A percentile compares a stretch with the other conserved stretches of the same genome.
Evolutionary conservation across 371 early-diverging fungal genomes (phyloP).

Genomic region (Rhizopus delemar): DNA sequence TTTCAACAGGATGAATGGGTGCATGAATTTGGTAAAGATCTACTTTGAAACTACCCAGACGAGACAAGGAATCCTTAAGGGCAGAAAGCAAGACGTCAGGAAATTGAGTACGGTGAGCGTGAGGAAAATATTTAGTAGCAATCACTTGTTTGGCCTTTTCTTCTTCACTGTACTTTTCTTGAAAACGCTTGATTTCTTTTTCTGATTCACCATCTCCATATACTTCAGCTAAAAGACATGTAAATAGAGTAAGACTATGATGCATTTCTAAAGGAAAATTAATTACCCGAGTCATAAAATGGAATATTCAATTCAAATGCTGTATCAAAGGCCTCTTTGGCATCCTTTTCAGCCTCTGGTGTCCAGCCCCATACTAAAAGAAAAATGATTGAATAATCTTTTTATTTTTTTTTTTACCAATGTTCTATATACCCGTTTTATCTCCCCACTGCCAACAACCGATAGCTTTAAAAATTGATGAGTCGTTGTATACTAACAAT

Average conservation of each 20-base stretch:
- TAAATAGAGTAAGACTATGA: background rate
- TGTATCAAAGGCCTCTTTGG: conserved; percentile 42
- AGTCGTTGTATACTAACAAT: background rate
- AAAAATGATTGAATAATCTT: background rate
- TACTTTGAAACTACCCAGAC: conserved; percentile 55
- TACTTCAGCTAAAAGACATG: conserved; percentile 49
- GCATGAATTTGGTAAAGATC: conserved; percentile 80
- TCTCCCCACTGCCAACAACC: conserved; percentile 64
- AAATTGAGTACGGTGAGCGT: conserved; percentile 36
- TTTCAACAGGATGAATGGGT: conserved; percentile 55
- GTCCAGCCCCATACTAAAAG: conserved; percentile 42
- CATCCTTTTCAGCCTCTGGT: conserved; percentile 38
- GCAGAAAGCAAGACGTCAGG: conserved; percentile 50
- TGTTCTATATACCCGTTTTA: conserved; percentile 26
- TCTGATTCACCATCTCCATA: conserved; percentile 63
- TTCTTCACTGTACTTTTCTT: conserved; percentile 24
- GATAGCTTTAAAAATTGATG: conserved; percentile 32
- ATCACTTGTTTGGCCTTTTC: conserved; percentile 34
- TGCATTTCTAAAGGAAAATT: too few species aligned
- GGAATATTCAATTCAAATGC: conserved; percentile 34
- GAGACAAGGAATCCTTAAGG: conserved; percentile 53
- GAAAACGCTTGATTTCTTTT: conserved; percentile 42
- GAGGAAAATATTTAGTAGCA: conserved; percentile 58
- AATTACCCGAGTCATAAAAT: conserved; percentile 45
- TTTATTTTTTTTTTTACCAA: background rate